A percentile compares a stretch with the other conserved stretches of the same genome.
Evolutionary conservation across 1,284 basidiomycete species (phyloP).

Genomic region (Inonotus hispidus): DNA sequence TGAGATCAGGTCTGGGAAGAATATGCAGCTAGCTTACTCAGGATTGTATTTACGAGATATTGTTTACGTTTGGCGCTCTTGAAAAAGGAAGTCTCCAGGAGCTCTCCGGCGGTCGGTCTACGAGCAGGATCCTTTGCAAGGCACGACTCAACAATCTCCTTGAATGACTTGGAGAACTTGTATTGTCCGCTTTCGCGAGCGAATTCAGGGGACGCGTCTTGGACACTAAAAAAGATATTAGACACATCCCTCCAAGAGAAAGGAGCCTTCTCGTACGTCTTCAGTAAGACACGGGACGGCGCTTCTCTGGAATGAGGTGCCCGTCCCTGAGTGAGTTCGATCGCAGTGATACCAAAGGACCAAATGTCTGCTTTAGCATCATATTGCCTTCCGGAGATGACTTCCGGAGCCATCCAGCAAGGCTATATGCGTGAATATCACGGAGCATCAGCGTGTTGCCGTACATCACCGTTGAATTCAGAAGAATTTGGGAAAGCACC

Average conservation of each 20-base stretch:
- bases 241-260: slow-evolving; percentile 1
- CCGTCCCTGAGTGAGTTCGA: slow-evolving; percentile 79
- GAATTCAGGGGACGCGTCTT: slow-evolving; percentile 68
- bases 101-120: slow-evolving; percentile 72
- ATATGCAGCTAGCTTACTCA: slow-evolving; percentile 40
- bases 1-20: neutral
- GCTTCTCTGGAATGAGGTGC: slow-evolving; percentile 77
- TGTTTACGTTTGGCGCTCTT: slow-evolving; percentile 68
- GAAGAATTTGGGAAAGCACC: neutral
- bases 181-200: slow-evolving; percentile 67
- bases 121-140: slow-evolving; percentile 76
- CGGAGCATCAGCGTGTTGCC: slow-evolving; percentile 7
- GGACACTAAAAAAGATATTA: slow-evolving; percentile 41
- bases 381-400: slow-evolving; percentile 80
- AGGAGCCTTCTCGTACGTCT: slow-evolving; percentile 45
- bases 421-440: slow-evolving; percentile 41
- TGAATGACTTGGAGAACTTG: slow-evolving; percentile 78
- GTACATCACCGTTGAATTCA: neutral
- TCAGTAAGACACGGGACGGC: slow-evolving; percentile 69
- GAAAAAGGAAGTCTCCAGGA: slow-evolving; percentile 81
- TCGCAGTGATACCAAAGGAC: slow-evolving; percentile 87
- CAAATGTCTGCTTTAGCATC: slow-evolving; percentile 86
- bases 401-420: slow-evolving; percentile 93
- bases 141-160: slow-evolving; percentile 78
- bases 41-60: slow-evolving; percentile 67